Evolutionary conservation across 2,329 filamentous ascomycete genomes (phyloP), one percentile per base, ranked within the genome.

Genomic region (Stachybotrys elegans): DNA sequence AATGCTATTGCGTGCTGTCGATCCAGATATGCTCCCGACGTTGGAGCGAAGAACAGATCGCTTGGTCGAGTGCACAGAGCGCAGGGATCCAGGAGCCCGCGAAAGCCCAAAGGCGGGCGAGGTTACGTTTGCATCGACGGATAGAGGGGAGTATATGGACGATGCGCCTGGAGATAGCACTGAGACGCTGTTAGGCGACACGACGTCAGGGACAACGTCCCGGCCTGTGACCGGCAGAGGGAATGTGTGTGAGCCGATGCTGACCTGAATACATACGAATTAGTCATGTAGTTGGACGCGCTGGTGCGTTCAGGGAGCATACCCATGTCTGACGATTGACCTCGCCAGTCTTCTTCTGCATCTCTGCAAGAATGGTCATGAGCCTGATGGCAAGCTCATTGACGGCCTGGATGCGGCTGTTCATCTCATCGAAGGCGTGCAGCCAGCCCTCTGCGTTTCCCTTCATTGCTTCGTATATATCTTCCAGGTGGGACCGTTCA

Each of bases 391-490:
- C 74, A 22, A 84, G 72, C 6, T 80, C 75, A 23, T 84, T 85
- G 21, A 96, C 71, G 36, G 79, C 76, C 48, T 84, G 79, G 13
- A 84, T 83, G 57, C 85, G 88, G 19, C 78, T 77, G 59, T 89
- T 83, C 47, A 96, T 73, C 43, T 85, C 84, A 43, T 82, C 76
- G 57, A 95, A 84, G 6, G 89, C 89, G 45, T 83, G 81, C 46
- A 84, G 80, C 92, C 92, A 97, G 35, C 91, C 90, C 51, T 94
- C 86, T 8, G 90, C 84, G 55, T 97, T 97, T 25, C 88, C 88
- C 57, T 86, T 85, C 91, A 97, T 97, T 29, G 91, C 89, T 32
- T 84, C 79, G 54, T 87, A 93, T 17, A 95, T 88, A 38, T 87
- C 83, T 27, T 77, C 73, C 38, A 84, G 70, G 39, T 80, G 75